These are phyloP conservation scores for Trichomonas vaginalis DNA, from an alignment of 208 protist genomes.

Conservation along the genomic window DNA sequence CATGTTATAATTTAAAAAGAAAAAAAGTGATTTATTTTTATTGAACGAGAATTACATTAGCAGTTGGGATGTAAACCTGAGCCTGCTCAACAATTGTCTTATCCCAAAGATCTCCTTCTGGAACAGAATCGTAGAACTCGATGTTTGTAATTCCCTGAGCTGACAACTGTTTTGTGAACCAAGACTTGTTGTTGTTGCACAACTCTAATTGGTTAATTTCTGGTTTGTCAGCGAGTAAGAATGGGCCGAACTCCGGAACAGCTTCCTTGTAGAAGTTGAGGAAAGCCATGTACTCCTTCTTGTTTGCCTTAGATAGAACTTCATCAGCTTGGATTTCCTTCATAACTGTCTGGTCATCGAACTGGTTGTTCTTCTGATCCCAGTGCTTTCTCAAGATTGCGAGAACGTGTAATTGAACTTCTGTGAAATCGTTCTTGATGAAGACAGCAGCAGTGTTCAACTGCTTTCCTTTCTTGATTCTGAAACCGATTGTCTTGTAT, in stretches of 20 bases:
- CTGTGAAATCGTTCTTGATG: background rate
- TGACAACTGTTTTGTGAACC: background rate
- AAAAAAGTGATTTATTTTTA: too few species aligned
- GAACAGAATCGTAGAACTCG: background rate
- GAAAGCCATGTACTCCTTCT: constrained; percentile 7
- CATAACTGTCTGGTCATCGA: background rate
- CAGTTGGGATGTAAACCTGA: constrained; percentile 15
- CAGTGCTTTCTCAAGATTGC: background rate
- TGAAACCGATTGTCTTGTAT: background rate
- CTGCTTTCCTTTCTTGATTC: background rate
- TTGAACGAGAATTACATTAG: background rate
- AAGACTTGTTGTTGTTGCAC: background rate
- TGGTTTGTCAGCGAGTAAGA: background rate
- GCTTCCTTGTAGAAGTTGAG: background rate
- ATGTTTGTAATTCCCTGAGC: background rate
- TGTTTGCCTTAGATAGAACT: background rate
- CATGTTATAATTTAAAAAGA: too few species aligned
- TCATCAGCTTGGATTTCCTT: background rate
- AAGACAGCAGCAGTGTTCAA: background rate
- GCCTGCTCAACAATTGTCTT: background rate
- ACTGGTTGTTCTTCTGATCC: background rate
- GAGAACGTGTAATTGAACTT: background rate
- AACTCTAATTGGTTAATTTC: background rate
- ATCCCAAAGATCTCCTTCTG: background rate
- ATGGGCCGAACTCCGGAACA: background rate